Conservation (phyloP, 176 grass and related monocot genomes). For the Calamus simplicifolius region DNA sequence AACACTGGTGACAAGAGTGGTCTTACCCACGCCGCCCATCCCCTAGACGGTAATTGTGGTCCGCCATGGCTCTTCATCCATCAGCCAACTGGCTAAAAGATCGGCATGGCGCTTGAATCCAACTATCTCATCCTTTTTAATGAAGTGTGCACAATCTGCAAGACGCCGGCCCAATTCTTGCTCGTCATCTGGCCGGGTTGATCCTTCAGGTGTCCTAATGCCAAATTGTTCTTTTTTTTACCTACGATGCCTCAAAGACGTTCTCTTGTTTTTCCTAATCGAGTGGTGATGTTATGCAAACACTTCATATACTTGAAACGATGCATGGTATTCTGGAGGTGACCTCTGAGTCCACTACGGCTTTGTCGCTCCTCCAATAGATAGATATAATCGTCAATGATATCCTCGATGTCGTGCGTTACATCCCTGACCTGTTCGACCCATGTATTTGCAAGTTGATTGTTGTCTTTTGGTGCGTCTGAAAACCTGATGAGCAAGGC, state of each 20-base stretch:
- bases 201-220: not conserved
- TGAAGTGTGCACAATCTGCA: not conserved
- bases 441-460: not conserved
- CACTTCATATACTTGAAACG: no score
- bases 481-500: not conserved
- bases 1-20: conserved; percentile 1
- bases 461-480: not conserved
- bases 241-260: no score
- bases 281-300: no score
- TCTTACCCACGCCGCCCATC: conserved; percentile 23
- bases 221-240: no score
- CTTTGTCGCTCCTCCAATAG: not conserved
- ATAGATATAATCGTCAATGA: conserved; percentile 8
- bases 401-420: conserved; percentile 1
- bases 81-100: not conserved
- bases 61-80: not conserved
- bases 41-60: not conserved
- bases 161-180: no score
- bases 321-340: not conserved
- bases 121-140: conserved; percentile 9
- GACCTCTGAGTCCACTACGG: not conserved
- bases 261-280: no score
- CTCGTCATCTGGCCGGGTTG: no score
- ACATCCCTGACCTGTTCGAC: not conserved
- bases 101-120: not conserved